Conservation (phyloP, 495 filamentous ascomycete genomes). For the Hamigera avellanea region DNA sequence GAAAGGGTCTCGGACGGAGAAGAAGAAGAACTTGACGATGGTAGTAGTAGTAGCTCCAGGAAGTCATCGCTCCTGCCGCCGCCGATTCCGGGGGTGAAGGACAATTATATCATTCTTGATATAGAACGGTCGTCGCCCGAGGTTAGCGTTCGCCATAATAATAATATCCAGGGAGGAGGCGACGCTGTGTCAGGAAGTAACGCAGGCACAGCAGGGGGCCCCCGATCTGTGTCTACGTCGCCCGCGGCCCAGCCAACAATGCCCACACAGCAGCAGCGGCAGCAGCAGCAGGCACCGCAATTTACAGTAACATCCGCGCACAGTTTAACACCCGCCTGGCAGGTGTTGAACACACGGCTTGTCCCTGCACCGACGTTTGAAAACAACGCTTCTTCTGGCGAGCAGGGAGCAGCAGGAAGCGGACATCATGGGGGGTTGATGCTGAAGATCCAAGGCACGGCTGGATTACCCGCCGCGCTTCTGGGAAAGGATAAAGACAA, state of each 20-base stretch:
- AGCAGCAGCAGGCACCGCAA: conserved; percentile 22
- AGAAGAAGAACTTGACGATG: conserved; percentile 5
- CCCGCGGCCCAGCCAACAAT: conserved; percentile 4
- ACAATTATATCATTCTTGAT: conserved; percentile 34
- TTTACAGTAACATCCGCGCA: conserved; percentile 36
- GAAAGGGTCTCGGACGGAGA: conserved; percentile 7
- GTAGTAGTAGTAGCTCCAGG: conserved; percentile 1
- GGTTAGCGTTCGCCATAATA: no score
- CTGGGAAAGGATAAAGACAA: neutral
- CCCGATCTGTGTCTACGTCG: conserved; percentile 12
- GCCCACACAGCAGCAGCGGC: conserved; percentile 14
- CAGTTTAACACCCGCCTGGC: conserved; percentile 41
- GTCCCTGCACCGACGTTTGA: conserved; percentile 48
- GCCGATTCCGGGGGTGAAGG: conserved; percentile 26
- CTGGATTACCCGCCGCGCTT: conserved; percentile 8
- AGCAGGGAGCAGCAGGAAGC: conserved; percentile 14
- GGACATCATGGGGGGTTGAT: conserved; percentile 48
- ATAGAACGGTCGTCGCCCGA: conserved; percentile 20
- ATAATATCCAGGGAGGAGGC: conserved; percentile 1
- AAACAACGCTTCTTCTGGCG: conserved; percentile 23
- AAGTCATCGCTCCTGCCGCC: conserved; percentile 26
- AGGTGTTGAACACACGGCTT: conserved; percentile 37
- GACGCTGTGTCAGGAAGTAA: neutral
- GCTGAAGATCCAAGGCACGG: conserved; percentile 54
- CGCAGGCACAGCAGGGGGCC: conserved; percentile 2